Conservation (phyloP, 495 filamentous ascomycete species). For the Penicillium bovifimosum region DNA sequence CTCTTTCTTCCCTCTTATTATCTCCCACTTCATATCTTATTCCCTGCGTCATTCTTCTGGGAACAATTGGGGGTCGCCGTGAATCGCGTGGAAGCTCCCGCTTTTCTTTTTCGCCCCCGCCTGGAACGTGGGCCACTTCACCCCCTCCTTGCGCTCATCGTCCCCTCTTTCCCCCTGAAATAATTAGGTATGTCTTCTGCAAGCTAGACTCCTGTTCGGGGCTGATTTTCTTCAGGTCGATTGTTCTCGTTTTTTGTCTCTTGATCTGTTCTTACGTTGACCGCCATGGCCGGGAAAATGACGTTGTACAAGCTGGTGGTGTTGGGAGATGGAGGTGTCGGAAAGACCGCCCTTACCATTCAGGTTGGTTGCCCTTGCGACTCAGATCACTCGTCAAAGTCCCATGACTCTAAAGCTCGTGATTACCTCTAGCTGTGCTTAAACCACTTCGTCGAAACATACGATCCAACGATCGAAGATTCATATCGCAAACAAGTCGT, state of each 20-base stretch:
- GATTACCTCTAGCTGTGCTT: slow-evolving; percentile 53
- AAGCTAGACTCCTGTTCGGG: not conserved
- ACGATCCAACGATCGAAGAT: slow-evolving; percentile 96
- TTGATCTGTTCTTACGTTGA: not conserved
- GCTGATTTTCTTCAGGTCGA: not conserved
- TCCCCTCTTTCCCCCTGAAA: slow-evolving; percentile 7
- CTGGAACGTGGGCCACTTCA: slow-evolving; percentile 11
- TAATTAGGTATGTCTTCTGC: not conserved
- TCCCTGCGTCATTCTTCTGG: slow-evolving; percentile 7
- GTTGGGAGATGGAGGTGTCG: slow-evolving; percentile 86
- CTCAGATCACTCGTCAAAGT: slow-evolving; percentile 4
- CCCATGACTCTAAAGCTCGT: slow-evolving; percentile 3
- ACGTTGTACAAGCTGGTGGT: slow-evolving; percentile 98
- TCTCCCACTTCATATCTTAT: slow-evolving; percentile 4
- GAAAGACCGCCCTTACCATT: slow-evolving; percentile 96
- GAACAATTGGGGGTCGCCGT: slow-evolving; percentile 10
- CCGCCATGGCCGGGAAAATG: slow-evolving; percentile 74
- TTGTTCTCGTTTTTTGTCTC: not conserved
- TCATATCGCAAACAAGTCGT: slow-evolving; percentile 98
- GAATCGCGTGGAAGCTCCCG: slow-evolving; percentile 1
- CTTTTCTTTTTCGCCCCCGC: slow-evolving; percentile 11
- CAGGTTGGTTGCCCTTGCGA: slow-evolving; percentile 57
- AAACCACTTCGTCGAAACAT: slow-evolving; percentile 80
- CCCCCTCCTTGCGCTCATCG: not conserved
- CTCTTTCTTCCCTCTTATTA: slow-evolving; percentile 1